These are phyloP conservation scores for Abrus pulchellus DNA, from an alignment of 306 rosid species.

Conservation along the genomic window DNA sequence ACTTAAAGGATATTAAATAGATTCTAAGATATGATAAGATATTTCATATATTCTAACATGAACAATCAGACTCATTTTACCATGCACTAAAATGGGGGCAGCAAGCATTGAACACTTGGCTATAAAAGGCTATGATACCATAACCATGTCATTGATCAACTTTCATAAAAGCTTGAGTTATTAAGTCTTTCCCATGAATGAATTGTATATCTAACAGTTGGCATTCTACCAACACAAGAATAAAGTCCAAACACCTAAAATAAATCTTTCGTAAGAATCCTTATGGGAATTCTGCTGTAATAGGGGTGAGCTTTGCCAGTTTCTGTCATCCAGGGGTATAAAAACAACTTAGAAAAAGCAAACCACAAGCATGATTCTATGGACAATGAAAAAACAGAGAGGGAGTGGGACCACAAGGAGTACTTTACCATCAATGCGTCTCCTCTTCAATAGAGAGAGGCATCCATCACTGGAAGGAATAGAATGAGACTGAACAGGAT, in stretches of 20 bases:
- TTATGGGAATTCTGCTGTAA: neutral
- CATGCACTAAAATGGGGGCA: neutral
- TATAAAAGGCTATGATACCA: neutral
- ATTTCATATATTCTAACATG: neutral
- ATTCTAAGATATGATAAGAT: too few relatives aligned
- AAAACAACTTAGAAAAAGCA: slow-evolving; percentile 3
- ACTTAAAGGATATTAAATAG: too few relatives aligned
- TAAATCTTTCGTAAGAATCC: neutral
- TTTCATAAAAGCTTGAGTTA: neutral
- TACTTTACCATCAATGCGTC: slow-evolving; percentile 69
- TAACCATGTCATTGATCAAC: slow-evolving; percentile 11
- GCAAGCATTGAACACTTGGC: neutral
- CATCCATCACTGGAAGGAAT: slow-evolving; percentile 70
- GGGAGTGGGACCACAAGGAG: neutral
- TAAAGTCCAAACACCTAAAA: neutral
- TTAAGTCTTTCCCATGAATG: neutral
- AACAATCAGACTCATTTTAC: neutral
- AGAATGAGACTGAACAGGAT: slow-evolving; percentile 58
- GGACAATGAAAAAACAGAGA: slow-evolving; percentile 9
- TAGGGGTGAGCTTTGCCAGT: neutral
- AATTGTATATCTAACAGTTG: neutral
- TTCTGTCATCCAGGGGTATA: neutral
- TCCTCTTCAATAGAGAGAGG: slow-evolving; percentile 71
- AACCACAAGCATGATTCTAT: neutral
- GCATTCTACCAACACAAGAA: neutral